A percentile compares a stretch with the other conserved stretches of the same genome.
Conservation (phyloP, 345 rosid genomes). For the Lumnitzera racemosa region DNA sequence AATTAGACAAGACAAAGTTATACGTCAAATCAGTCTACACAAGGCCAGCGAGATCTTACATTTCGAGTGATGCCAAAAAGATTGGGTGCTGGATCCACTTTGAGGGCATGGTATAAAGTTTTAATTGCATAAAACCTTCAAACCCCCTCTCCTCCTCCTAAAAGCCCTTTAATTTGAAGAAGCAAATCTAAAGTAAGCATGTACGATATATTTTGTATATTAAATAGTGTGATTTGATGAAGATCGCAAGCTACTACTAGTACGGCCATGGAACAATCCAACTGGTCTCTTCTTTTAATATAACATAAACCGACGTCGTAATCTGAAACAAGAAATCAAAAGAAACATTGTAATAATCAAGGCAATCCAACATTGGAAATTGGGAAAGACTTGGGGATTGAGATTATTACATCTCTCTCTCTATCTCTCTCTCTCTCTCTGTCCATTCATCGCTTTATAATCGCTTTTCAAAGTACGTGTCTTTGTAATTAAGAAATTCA, state of each 20-base stretch:
- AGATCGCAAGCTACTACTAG: neutral
- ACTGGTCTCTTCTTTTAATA: slow-evolving; percentile 13
- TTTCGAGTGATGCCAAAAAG: too few species aligned
- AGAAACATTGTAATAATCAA: slow-evolving; percentile 15
- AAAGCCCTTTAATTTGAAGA: slow-evolving; percentile 17
- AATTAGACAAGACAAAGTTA: too few species aligned
- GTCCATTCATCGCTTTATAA: slow-evolving; percentile 26
- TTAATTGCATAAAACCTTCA: neutral
- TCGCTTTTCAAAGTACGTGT: slow-evolving; percentile 27
- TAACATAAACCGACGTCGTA: neutral
- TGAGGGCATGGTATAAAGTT: slow-evolving; percentile 6
- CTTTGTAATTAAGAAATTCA: slow-evolving; percentile 12
- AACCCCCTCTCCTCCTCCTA: neutral
- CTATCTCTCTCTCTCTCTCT: neutral
- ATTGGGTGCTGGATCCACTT: slow-evolving; percentile 3
- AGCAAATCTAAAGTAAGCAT: neutral
- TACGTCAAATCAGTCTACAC: too few species aligned
- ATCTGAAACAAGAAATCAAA: slow-evolving; percentile 29
- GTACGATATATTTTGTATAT: neutral
- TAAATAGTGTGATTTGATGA: too few species aligned
- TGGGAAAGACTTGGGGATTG: slow-evolving; percentile 43
- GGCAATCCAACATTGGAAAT: slow-evolving; percentile 43
- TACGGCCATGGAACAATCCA: neutral
- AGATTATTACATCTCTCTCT: slow-evolving; percentile 22
- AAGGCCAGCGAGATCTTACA: too few species aligned